Evolutionary conservation across 305 asterid genomes (phyloP).

Genomic region (Fraxinus sp.): DNA sequence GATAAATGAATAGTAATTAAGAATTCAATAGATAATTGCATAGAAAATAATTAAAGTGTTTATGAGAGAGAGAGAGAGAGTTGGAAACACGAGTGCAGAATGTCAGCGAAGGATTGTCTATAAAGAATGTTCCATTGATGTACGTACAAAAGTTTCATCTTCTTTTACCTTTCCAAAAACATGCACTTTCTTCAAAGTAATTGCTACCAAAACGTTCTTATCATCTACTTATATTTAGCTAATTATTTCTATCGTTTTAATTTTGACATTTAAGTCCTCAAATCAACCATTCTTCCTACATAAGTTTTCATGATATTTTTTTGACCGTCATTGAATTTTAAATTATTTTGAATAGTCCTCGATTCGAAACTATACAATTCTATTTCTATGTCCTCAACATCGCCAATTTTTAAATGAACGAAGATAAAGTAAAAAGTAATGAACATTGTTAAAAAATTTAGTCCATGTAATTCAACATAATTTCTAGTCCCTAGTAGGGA

Average conservation of each 20-base stretch:
- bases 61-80: not conserved
- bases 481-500: not conserved
- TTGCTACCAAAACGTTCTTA: not conserved
- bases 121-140: constrained; percentile 29
- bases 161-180: not conserved
- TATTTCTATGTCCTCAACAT: not conserved
- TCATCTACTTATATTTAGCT: not conserved
- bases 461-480: not conserved
- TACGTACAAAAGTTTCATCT: constrained; percentile 18
- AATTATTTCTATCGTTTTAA: not conserved
- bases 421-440: not conserved
- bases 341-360: not conserved
- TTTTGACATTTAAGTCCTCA: not conserved
- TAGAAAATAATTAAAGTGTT: not conserved
- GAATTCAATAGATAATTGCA: not conserved
- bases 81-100: constrained; percentile 46
- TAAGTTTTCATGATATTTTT: no score
- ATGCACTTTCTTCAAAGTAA: not conserved
- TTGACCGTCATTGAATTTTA: not conserved
- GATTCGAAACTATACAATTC: not conserved
- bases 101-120: constrained; percentile 44
- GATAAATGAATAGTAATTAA: not conserved
- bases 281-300: not conserved
- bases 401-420: not conserved
- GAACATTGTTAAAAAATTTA: not conserved